Evolutionary conservation across 768 basidiomycete genomes (phyloP).

Genomic region (Trametopsis cervina): DNA sequence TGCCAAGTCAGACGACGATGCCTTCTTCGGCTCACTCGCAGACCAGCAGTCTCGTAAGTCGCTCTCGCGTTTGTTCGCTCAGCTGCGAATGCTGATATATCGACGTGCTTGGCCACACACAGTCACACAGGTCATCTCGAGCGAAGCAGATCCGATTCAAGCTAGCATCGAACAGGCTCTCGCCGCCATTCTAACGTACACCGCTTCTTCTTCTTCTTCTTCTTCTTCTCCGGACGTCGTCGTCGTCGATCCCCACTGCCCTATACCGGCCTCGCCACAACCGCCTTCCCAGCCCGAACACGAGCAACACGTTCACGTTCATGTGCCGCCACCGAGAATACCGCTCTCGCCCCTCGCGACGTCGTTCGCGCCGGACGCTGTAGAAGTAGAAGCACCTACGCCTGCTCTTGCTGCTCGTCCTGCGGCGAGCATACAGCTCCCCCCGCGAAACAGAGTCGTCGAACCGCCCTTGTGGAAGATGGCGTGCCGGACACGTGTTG

Average conservation of each 20-base stretch:
- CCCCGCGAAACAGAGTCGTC: background rate
- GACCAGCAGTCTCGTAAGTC: too few relatives aligned
- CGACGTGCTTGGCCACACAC: background rate
- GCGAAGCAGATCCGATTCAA: slow-evolving; percentile 1
- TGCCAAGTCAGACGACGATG: background rate
- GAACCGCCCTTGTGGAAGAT: slow-evolving; percentile 5
- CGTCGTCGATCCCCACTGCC: background rate
- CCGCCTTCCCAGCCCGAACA: background rate
- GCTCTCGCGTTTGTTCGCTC: background rate
- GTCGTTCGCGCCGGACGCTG: background rate
- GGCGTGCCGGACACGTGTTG: slow-evolving; percentile 9
- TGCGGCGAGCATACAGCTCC: background rate
- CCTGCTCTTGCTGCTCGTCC: too few relatives aligned
- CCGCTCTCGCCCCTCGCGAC: background rate
- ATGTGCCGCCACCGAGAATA: background rate
- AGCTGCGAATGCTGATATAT: background rate
- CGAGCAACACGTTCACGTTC: background rate
- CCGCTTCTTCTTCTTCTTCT: background rate
- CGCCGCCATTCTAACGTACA: too few relatives aligned
- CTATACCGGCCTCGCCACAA: slow-evolving; percentile 1
- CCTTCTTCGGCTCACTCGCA: slow-evolving; percentile 7
- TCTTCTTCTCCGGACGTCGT: background rate
- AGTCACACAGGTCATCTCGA: too few relatives aligned
- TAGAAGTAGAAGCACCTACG: background rate
- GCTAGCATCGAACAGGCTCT: slow-evolving; percentile 9